Evolutionary conservation across 1,284 basidiomycete genomes (phyloP), one percentile per base, ranked within the genome.

Genomic region (Cryptococcus hybrid): DNA sequence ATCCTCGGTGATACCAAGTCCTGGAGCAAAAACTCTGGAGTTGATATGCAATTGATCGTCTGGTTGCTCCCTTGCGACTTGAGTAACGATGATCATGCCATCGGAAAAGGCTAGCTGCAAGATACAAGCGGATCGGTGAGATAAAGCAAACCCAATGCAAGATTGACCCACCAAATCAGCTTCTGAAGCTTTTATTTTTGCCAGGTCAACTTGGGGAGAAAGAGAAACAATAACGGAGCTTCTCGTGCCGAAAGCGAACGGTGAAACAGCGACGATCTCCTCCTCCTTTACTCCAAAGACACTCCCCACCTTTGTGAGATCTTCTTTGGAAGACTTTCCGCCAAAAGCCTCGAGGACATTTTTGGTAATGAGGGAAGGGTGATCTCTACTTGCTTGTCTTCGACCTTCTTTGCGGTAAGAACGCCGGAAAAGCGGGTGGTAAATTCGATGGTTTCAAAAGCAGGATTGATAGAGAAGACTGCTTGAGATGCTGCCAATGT

Each of bases 1-100:
- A 59, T 75, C 73, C 51, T 75, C 73, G 40, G 68, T 66, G 40
- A 73, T 58, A 2, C 67, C 71, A 9, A 69, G 38, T 5, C 61
- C 66, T 4, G 68, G 65, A 0, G 50, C 67, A 45, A 69, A 70
- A 12, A 73, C 68, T 44, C 73, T 57, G 2, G 62, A 63, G 37
- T 62, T 59, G 45, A 68, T 65, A 7, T 57, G 44, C 2, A 70
- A 51, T 11, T 37, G 50, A 8, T 56, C 51, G 13, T 44, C 30
- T 38, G 54, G 47, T 55, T 45, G 37, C 35, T 35, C 18, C 36
- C 7, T n/a, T 34, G 35, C 48, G 35, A 62, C 54, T 51, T 73
- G 69, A 5, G 71, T 74, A 48, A 69, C 57, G 35, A 71, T 62
- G 45, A 59, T 52, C 44, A 66, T 34, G 15, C 52, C 60, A 2